Evolutionary conservation across 768 basidiomycete species (phyloP).

Genomic region (Pisolithus microcarpus): DNA sequence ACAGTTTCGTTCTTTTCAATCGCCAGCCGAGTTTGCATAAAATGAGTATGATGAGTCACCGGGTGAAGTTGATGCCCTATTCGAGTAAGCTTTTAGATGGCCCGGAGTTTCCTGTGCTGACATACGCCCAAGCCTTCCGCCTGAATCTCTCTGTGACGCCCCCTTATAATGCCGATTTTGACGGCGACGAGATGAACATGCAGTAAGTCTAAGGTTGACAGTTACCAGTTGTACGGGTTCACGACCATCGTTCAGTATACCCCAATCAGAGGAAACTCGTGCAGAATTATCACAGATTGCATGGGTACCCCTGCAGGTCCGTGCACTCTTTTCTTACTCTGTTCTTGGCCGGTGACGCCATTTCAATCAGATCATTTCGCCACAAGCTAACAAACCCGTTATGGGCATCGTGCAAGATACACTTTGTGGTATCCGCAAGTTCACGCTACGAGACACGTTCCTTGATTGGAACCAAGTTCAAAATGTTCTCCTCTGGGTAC

Average conservation of each 20-base stretch:
- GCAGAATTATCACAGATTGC: conserved; percentile 98
- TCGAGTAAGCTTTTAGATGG: conserved; percentile 61
- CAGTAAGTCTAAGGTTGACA: conserved; percentile 58
- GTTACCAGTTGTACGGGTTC: conserved; percentile 3
- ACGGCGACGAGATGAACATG: conserved; percentile 99
- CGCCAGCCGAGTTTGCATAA: conserved; percentile 98
- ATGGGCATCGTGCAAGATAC: conserved; percentile 99
- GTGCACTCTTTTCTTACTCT: conserved; percentile 6
- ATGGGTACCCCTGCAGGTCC: conserved; percentile 94
- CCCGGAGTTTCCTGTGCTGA: conserved; percentile 10
- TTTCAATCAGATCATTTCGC: conserved; percentile 80
- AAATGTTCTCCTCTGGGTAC: conserved; percentile 96
- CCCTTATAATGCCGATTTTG: conserved; percentile 99
- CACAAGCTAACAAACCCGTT: conserved; percentile 98
- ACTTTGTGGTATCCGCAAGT: conserved; percentile 93
- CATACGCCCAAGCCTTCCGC: conserved; percentile 68
- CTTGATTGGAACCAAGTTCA: conserved; percentile 94
- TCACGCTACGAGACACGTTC: conserved; percentile 92
- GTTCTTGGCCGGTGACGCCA: not conserved
- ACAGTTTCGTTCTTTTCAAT: conserved; percentile 88
- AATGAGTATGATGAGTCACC: conserved; percentile 99
- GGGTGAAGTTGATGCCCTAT: conserved; percentile 95
- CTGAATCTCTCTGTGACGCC: conserved; percentile 97
- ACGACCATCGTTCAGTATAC: conserved; percentile 51
- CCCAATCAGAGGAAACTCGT: conserved; percentile 96